Base-by-base conservation (phyloP, 140 eudicot genomes). In the Bidens hawaiensis region DNA sequence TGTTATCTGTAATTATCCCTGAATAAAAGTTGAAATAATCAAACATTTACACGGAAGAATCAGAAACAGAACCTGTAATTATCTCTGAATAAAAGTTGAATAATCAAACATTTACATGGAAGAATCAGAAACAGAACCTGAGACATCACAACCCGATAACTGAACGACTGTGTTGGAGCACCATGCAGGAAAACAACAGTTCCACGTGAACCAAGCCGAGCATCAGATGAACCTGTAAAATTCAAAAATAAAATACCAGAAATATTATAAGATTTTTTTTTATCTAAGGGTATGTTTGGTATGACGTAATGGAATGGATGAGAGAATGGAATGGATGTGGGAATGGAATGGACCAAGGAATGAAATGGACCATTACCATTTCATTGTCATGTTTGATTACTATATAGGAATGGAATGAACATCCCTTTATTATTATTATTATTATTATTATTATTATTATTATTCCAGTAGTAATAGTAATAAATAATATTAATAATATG, bases 101-200 rank as follows among this genome's bases (percentile, higher is more conserved):
- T 16, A 14, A 47, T 30, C 33, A 67, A 30, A 36, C 49, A 50
- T 60, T 26, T 27, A 28, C 31, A 43, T 10, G 11, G 62, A 49
- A 42, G 25, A 69, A 60, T 51, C 48, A 64, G 62, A 31, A 69
- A 36, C 25, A 17, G 34, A 43, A 91, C 99, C 96, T 93, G 81
- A 60, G 99, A 85, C 96, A 93, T 93, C 72, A 93, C 99, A 79
- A 78, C 85, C 55, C 99, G 95, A 65, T 93, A 93, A 65, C 99
- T 82, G 77, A 74, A 93, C 7, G 99, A 93, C 71, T 93, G 99
- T 48, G 99, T 88, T 63, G 99, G 99, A 71, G 99, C 99, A 26
- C 99, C 99, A 65, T 93, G 99, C 64, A 93, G 94, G 65, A 88
- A 93, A 17, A 93, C 81, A 78, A 93, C 63, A 43, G 94, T 88